Evolutionary conservation across 1,284 basidiomycete genomes (phyloP), one percentile per base, ranked within the genome.

Genomic region (Cutaneotrichosporon mucoides): DNA sequence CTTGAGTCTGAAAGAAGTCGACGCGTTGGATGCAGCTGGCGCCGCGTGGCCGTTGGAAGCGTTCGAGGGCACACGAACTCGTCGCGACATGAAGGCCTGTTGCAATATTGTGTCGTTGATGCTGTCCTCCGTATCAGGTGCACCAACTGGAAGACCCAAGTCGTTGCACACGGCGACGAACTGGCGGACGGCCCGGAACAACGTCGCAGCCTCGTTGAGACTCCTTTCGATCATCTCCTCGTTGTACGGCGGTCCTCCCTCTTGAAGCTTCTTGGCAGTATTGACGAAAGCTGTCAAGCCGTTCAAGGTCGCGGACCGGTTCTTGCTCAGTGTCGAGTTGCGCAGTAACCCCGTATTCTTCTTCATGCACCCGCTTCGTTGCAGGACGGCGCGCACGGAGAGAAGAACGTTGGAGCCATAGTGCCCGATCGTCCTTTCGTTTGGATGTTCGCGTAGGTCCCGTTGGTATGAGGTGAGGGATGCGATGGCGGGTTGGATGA

Each of bases 331-430:
- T 12, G 43, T 33, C 43, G 42, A 41, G 44, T 54, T 54, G 6
- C 53, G 53, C 9, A 98, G 82, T 11, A 89, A 78, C 0, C 83
- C 81, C 1, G 91, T 88, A 62, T 95, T 90, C 59, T 91, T 88
- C 40, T 86, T 86, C 34, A 97, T 82, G 64, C 92, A 96, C 62
- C 90, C 90, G 11, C 92, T 88, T 9, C 88, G 85, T 34, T 87
- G 85, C 44, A 99, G 83, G 13, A 95, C 87, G 33, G 88, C 85
- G n/a, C 95, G 88, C 42, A 99, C 92, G 36, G 34, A 36, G 43
- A 6, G 35, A 6, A 54, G 43, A 0, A 54, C 53, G 6, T n/a
- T n/a, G 13, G 24, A 24, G 35, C 33, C 53, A n/a, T 51, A 51
- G 37, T 51, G 13, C 11, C 50, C n/a, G 45, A 57, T 9, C 5